Evolutionary conservation across 106 monocot genomes (phyloP), one percentile per base, ranked within the genome.

Genomic region (Agapanthus africanus): DNA sequence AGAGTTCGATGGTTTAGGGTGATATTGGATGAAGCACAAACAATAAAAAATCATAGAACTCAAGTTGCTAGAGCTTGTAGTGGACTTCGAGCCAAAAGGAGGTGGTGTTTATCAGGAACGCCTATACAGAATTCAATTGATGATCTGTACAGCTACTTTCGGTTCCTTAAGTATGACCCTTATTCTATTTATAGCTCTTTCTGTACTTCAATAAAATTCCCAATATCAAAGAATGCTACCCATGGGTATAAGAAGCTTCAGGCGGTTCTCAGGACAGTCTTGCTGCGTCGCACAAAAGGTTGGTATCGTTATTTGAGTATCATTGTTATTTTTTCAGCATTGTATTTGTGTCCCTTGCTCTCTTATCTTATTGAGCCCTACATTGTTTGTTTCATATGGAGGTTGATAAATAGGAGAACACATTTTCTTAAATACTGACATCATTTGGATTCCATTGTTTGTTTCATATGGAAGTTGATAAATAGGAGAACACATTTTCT

Each of bases 71-170:
- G 79, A 80, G 95, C 91, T 59, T 95, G 95, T 34, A 88, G 82
- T 66, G 88, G 88, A 30, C 77, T 95, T 76, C 71, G 95, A 59
- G 95, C 95, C 39, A 91, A 91, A 78, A 80, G 85, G 73, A 85
- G 95, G 60, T 95, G 95, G 95, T 95, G 95, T 27, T 81, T 95
- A 31, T 95, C 95, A 65, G 95, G 95, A 65, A 95, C 95, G 25
- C 95, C 95, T 40, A 82, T 95, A 75, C 95, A 95, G 40, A 95
- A 95, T 85, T 47, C 91, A 66, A 83, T 95, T 75, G 91, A 91
- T 81, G 95, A 91, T 65, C 61, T 95, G 6, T 95, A 91, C 57
- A 95, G 95, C 67, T 95, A 95, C 61, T 95, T 95, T 35, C 80
- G 81, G 37, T 95, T 91, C 75, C 76, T 95, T 42, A 91, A 79